These are phyloP conservation scores for Cercospora sp. DNA, from an alignment of 2,329 filamentous ascomycete genomes.

Conservation along the genomic window DNA sequence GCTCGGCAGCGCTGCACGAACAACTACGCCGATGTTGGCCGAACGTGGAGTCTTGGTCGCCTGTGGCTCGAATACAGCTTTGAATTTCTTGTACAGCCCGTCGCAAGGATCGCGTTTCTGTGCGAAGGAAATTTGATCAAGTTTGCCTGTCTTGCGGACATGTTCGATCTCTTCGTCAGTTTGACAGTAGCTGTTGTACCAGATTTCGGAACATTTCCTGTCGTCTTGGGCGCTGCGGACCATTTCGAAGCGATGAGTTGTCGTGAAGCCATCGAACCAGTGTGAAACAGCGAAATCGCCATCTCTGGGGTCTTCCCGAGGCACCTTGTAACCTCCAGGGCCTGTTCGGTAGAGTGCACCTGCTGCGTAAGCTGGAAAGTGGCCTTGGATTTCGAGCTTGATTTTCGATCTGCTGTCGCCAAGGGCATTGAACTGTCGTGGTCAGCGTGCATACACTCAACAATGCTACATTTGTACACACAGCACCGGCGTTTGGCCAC, in stretches of 20 bases:
- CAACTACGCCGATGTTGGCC: conserved; percentile 65
- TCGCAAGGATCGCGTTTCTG: conserved; percentile 74
- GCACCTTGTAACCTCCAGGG: conserved; percentile 63
- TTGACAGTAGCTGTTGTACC: conserved; percentile 71
- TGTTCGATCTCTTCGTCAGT: conserved; percentile 63
- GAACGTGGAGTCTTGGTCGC: conserved; percentile 7
- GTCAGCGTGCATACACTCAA: background rate
- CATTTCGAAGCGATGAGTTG: conserved; percentile 73
- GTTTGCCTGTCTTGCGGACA: conserved; percentile 61
- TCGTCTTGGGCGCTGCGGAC: conserved; percentile 42
- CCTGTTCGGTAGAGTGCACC: conserved; percentile 75
- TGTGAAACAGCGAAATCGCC: conserved; percentile 63
- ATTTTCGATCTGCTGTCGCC: conserved; percentile 39
- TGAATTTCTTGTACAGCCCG: conserved; percentile 70
- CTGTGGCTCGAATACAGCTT: conserved; percentile 57
- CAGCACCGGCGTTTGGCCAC: background rate
- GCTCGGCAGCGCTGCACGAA: conserved; percentile 42
- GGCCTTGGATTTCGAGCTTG: conserved; percentile 62
- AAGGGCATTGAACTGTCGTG: conserved; percentile 11
- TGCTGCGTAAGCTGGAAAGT: conserved; percentile 69
- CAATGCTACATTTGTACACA: background rate
- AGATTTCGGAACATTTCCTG: conserved; percentile 49
- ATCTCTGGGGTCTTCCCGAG: conserved; percentile 57
- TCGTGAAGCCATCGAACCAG: conserved; percentile 79
- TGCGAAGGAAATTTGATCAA: conserved; percentile 64